Evolutionary conservation across 1,284 basidiomycete genomes (phyloP), one percentile per base, ranked within the genome.

Genomic region (Violaceomyces palustris): DNA sequence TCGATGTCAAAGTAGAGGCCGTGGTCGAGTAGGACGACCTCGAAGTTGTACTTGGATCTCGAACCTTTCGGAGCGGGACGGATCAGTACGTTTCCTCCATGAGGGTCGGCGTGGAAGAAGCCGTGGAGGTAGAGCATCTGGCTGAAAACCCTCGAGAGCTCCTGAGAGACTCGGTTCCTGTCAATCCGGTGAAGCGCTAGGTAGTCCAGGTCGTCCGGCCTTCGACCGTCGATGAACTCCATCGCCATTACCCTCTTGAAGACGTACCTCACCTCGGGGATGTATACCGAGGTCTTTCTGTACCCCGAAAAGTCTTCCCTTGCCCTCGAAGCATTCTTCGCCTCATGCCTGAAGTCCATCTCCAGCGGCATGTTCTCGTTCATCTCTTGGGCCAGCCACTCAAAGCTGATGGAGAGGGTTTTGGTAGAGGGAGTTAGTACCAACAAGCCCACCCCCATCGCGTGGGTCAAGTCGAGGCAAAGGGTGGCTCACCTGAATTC

Each of bases 61-160:
- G 60, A 64, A 23, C 51, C 54, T n/a, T 45, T 34, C 17, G 34
- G 51, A 22, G 55, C 54, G 0, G 68, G 64, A 9, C 68, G 83
- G 46, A 99, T 93, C 22, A 98, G 79, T 18, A 98, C 78, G 72
- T 97, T 97, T 8, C 93, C 91, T 28, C 60, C 69, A 46, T 72
- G 71, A 12, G 69, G 70, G 44, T 72, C 67, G 15, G 57, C 61
- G 38, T 64, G 67, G 43, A 67, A 73, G 58, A 69, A 91, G 27
- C 93, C 93, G 72, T 96, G 88, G 29, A 96, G 74, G 69, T 97
- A 96, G 17, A 98, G 88, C 94, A 98, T 98, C 68, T 84, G 85
- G 36, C 84, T 86, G 69, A 97, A 97, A 68, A 93, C 88, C 51
- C 69, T 56, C 2, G 72, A 69, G 7, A 77, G 65, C 74, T 96